A percentile compares a stretch with the other conserved stretches of the same genome.
Evolutionary conservation across 176 grass and related monocot species (phyloP).

Genomic region (Carex kokanica): DNA sequence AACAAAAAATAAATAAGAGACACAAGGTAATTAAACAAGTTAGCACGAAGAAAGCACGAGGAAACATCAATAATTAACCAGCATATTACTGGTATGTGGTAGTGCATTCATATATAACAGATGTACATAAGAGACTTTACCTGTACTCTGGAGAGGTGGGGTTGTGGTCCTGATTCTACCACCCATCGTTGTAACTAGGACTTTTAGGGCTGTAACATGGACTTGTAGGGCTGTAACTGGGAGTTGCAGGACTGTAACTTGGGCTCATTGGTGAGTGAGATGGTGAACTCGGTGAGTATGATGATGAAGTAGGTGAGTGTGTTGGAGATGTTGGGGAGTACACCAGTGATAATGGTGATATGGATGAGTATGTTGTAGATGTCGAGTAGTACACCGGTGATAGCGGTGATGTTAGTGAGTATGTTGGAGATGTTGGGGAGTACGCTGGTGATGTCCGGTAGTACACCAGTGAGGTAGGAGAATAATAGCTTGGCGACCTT

Average conservation of each 20-base stretch:
- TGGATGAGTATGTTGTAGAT: no score
- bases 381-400: conserved; percentile 47
- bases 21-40: conserved; percentile 21
- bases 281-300: conserved; percentile 26
- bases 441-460: no score
- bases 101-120: background rate
- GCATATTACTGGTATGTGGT: background rate
- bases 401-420: conserved; percentile 46
- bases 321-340: conserved; percentile 3
- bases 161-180: conserved; percentile 70
- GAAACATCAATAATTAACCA: background rate
- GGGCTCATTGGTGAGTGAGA: conserved; percentile 53
- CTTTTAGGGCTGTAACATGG: conserved; percentile 13
- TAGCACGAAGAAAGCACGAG: background rate
- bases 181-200: conserved; percentile 36
- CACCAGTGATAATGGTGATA: background rate
- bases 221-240: conserved; percentile 35
- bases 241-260: conserved; percentile 47
- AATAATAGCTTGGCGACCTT: background rate
- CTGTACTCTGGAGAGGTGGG: conserved; percentile 89
- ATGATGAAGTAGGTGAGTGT: conserved; percentile 7
- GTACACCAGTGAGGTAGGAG: no score
- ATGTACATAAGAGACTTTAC: conserved; percentile 19
- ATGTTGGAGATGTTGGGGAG: background rate
- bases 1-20: conserved; percentile 8